Evolutionary conservation across 2,329 filamentous ascomycete genomes (phyloP).

Genomic region (Ceratocystis cacaofunesta): DNA sequence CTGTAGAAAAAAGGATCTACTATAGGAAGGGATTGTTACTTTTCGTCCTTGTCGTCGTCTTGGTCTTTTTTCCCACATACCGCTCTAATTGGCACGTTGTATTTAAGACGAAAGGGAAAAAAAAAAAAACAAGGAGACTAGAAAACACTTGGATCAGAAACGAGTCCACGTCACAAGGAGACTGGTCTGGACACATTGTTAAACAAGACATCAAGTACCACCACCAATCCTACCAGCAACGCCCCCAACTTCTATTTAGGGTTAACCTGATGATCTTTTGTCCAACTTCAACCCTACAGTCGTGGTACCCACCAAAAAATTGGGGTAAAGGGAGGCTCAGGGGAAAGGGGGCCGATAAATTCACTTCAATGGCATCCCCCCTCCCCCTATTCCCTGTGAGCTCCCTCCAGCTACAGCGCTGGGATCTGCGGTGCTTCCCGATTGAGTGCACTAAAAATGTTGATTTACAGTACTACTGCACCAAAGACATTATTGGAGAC

Average conservation of each 20-base stretch:
- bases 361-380: not conserved
- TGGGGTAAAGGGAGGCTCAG: not conserved
- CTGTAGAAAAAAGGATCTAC: too few species aligned
- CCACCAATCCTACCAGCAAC: too few species aligned
- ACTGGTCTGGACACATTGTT: not conserved
- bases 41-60: too few species aligned
- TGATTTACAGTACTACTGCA: not conserved
- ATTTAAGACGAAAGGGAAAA: too few species aligned
- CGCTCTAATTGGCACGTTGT: too few species aligned
- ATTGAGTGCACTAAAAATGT: not conserved
- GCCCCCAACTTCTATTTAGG: not conserved
- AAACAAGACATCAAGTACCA: not conserved
- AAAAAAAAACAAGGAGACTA: not conserved
- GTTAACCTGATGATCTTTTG: not conserved
- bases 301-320: not conserved
- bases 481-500: not conserved
- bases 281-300: not conserved
- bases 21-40: too few species aligned
- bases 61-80: too few species aligned
- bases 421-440: not conserved
- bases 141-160: not conserved
- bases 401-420: not conserved
- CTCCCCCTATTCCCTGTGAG: not conserved
- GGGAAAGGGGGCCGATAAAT: not conserved
- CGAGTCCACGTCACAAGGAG: not conserved